phyloP scores from a whole-genome alignment of 2,329 filamentous ascomycete genomes.

The Neopestalotiopsis clavispora region DNA sequence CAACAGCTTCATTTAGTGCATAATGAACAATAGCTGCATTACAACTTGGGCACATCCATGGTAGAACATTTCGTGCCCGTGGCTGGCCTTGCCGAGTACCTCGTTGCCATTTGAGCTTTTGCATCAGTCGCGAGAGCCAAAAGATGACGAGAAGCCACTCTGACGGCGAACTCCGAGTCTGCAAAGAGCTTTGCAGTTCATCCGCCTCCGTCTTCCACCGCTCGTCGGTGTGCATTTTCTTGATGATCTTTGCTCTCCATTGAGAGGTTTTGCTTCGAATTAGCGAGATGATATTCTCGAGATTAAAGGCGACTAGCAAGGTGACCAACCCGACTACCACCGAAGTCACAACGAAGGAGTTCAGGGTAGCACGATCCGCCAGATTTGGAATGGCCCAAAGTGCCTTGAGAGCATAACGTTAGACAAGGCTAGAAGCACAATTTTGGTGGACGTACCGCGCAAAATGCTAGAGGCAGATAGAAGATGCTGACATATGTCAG shows the following conservation, averaged over 20 bases:
- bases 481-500: constrained; percentile 11
- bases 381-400: neutral
- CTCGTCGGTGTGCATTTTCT: neutral
- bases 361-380: neutral
- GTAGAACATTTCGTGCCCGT: neutral
- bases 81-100: neutral
- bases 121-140: neutral
- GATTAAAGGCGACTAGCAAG: neutral
- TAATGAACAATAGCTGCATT: neutral
- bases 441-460: neutral
- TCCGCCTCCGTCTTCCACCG: neutral
- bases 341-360: neutral
- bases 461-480: constrained; percentile 5
- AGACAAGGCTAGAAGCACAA: neutral
- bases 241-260: neutral
- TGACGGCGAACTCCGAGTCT: neutral
- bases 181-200: neutral
- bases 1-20: too few species aligned
- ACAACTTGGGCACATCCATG: neutral
- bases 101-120: neutral
- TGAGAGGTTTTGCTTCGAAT: neutral
- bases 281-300: neutral
- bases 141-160: neutral
- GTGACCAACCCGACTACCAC: neutral
- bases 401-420: neutral